Evolutionary conservation across 352 stramenopile species (phyloP).

Genomic region (Pythium plurisporium): DNA sequence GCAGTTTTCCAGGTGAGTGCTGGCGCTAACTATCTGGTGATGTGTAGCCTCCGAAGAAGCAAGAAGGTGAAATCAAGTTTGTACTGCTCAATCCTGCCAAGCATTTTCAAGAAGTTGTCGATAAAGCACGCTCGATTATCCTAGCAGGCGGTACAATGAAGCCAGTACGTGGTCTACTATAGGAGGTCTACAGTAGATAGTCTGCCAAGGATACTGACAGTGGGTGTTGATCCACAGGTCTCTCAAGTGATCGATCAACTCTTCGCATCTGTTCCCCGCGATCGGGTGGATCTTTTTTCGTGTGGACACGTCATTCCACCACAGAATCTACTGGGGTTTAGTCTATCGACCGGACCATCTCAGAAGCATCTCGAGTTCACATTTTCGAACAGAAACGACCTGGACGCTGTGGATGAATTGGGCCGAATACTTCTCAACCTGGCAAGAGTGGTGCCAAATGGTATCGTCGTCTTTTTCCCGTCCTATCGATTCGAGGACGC

Average conservation of each 20-base stretch:
- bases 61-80: slow-evolving; percentile 87
- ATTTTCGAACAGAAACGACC: slow-evolving; percentile 66
- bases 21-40: not conserved
- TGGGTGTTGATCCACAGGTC: slow-evolving; percentile 35
- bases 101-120: slow-evolving; percentile 94
- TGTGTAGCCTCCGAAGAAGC: slow-evolving; percentile 35
- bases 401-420: slow-evolving; percentile 92
- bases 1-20: not conserved
- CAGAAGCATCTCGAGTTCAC: slow-evolving; percentile 94
- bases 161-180: slow-evolving; percentile 49
- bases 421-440: slow-evolving; percentile 91
- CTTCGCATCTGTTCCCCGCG: slow-evolving; percentile 73
- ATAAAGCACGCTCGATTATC: slow-evolving; percentile 93
- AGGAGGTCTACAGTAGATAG: not conserved
- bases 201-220: not conserved
- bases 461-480: slow-evolving; percentile 97
- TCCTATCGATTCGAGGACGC: slow-evolving; percentile 96
- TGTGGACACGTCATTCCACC: slow-evolving; percentile 98
- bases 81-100: slow-evolving; percentile 93
- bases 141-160: slow-evolving; percentile 98
- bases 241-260: slow-evolving; percentile 93
- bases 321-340: slow-evolving; percentile 87
- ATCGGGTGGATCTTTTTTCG: slow-evolving; percentile 93
- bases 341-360: slow-evolving; percentile 71
- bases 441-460: slow-evolving; percentile 85